Evolutionary conservation across 805 yeast genomes (phyloP).

Genomic region (Saccharomycopsis sp.): DNA sequence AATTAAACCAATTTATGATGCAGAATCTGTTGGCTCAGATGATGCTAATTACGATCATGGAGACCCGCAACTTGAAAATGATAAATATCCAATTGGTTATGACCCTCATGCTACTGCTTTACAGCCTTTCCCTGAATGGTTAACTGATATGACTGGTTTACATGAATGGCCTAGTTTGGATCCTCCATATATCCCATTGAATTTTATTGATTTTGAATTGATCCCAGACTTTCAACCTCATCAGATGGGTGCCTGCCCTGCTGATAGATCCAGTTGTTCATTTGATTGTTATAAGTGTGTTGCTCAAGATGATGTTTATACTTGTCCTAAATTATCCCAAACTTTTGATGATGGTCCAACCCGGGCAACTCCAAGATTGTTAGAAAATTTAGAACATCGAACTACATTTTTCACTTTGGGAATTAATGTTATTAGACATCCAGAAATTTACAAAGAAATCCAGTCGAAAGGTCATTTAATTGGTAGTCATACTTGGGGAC

Average conservation of each 20-base stretch:
- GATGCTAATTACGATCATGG: too few species aligned
- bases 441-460: conserved; percentile 59
- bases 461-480: conserved; percentile 63
- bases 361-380: conserved; percentile 53
- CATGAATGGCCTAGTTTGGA: conserved; percentile 67
- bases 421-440: conserved; percentile 66
- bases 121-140: conserved; percentile 74
- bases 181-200: conserved; percentile 84
- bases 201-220: conserved; percentile 50
- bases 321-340: conserved; percentile 73
- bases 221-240: conserved; percentile 47
- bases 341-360: conserved; percentile 96
- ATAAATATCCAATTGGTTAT: conserved; percentile 25
- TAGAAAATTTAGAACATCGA: conserved; percentile 45
- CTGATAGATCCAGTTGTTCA: conserved; percentile 54
- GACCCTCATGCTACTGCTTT: conserved; percentile 22
- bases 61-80: conserved; percentile 8
- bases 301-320: conserved; percentile 63
- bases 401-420: conserved; percentile 87
- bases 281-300: conserved; percentile 83
- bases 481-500: conserved; percentile 93
- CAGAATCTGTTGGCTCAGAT: too few species aligned
- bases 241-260: conserved; percentile 52
- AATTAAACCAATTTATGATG: too few species aligned
- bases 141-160: conserved; percentile 65